phyloP scores from a whole-genome alignment of 1,284 basidiomycete genomes.

The Pseudozyma sp. region DNA sequence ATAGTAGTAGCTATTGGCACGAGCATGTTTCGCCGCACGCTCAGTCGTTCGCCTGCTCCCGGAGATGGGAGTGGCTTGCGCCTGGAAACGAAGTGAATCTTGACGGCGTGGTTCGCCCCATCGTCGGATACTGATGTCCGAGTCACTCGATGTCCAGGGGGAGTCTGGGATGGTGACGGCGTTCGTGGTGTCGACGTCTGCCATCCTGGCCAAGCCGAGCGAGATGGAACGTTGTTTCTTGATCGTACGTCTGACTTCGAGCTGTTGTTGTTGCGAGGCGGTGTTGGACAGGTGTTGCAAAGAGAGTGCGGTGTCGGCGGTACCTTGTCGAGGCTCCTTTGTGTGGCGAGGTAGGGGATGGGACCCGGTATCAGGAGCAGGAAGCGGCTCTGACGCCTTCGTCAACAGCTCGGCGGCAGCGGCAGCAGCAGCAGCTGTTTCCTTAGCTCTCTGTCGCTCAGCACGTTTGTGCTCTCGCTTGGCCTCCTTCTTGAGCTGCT shows the following conservation, averaged over 20 bases:
- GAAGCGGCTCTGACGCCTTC: background rate
- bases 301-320: no score
- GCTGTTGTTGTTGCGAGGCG: constrained; percentile 5
- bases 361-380: background rate
- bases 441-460: constrained; percentile 17
- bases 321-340: no score
- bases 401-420: background rate
- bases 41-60: constrained; percentile 4
- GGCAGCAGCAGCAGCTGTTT: background rate
- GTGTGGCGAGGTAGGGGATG: no score
- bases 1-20: constrained; percentile 34
- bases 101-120: constrained; percentile 40
- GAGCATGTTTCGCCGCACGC: constrained; percentile 2
- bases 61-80: background rate
- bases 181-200: background rate
- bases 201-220: constrained; percentile 20
- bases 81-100: constrained; percentile 15
- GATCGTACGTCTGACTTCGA: constrained; percentile 15
- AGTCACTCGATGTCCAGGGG: constrained; percentile 49
- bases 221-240: constrained; percentile 33
- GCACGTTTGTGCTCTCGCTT: constrained; percentile 25
- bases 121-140: constrained; percentile 46
- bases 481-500: constrained; percentile 23
- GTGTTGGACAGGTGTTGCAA: background rate
- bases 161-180: constrained; percentile 22